Conservation (phyloP, 495 filamentous ascomycete genomes). For the Xanthoparmelia taractica region DNA sequence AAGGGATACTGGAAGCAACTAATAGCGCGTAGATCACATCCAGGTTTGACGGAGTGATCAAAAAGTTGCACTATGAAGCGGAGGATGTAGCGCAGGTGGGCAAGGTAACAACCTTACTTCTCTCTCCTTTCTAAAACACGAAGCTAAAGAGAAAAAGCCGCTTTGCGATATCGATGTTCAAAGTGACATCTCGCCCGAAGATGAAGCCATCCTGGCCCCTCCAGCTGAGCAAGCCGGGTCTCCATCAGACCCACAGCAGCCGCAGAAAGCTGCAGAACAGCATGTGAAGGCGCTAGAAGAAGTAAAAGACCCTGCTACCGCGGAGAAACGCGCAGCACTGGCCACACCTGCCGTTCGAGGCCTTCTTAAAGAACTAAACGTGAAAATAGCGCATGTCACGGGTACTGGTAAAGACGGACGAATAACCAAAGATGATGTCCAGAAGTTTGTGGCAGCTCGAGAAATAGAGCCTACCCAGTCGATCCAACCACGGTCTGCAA, state of each 20-base stretch:
- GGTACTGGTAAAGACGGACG: slow-evolving; percentile 91
- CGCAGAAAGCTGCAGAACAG: slow-evolving; percentile 26
- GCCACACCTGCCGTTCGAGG: slow-evolving; percentile 93
- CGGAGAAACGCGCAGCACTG: slow-evolving; percentile 53
- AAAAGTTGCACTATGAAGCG: slow-evolving; percentile 89
- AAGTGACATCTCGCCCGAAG: slow-evolving; percentile 50
- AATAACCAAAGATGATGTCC: slow-evolving; percentile 90
- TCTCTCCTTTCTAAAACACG: slow-evolving; percentile 5
- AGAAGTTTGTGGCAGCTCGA: slow-evolving; percentile 49
- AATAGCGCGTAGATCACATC: slow-evolving; percentile 64
- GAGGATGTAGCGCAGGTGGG: slow-evolving; percentile 95
- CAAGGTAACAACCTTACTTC: slow-evolving; percentile 42
- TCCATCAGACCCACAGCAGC: slow-evolving; percentile 23
- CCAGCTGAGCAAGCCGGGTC: slow-evolving; percentile 27
- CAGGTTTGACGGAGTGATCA: slow-evolving; percentile 88
- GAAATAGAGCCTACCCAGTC: slow-evolving; percentile 20
- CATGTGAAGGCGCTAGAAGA: slow-evolving; percentile 16
- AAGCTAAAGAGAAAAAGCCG: slow-evolving; percentile 36
- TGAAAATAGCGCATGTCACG: slow-evolving; percentile 66
- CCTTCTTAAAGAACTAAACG: slow-evolving; percentile 63
- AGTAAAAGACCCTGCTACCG: background rate
- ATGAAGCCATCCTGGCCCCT: slow-evolving; percentile 38
- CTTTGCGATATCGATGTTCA: slow-evolving; percentile 52
- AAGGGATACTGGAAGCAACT: background rate
- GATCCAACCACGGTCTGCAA: slow-evolving; percentile 16